phyloP scores from a whole-genome alignment of 176 grass and related monocot genomes.

The Leersia perrieri region DNA sequence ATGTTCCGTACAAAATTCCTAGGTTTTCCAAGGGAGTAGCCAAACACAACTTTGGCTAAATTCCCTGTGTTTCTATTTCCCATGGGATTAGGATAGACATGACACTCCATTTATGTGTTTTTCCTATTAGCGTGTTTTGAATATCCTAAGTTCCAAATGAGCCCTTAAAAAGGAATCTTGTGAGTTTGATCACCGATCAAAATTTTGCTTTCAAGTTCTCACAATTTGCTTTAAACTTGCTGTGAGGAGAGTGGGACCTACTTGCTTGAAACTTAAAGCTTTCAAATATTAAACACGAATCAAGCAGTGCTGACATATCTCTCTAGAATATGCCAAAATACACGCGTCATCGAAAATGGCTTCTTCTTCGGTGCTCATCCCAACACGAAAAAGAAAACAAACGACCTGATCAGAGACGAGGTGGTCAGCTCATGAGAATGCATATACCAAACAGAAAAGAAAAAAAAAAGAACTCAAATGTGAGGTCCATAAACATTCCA shows the following conservation, averaged over 20 bases:
- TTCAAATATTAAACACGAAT: neutral
- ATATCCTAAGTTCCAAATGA: no score
- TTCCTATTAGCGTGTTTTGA: no score
- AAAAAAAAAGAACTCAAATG: no score
- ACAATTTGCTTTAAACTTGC: neutral
- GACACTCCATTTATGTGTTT: no score
- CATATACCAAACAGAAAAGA: no score
- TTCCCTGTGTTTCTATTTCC: no score
- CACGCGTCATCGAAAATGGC: neutral
- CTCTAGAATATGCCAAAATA: neutral
- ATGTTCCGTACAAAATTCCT: no score
- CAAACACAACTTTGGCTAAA: no score
- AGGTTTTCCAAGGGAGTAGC: no score
- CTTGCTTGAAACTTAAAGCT: neutral
- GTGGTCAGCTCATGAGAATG: neutral
- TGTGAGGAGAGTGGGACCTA: neutral
- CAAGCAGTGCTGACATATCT: neutral
- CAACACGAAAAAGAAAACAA: neutral
- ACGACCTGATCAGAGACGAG: neutral
- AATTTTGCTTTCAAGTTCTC: neutral
- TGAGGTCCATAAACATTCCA: no score
- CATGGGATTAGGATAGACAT: no score
- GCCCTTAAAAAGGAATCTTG: no score
- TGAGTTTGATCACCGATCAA: neutral
- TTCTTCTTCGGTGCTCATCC: neutral